Conservation (phyloP, 2,329 filamentous ascomycete species). For the Xylariomycetidae sp. region DNA sequence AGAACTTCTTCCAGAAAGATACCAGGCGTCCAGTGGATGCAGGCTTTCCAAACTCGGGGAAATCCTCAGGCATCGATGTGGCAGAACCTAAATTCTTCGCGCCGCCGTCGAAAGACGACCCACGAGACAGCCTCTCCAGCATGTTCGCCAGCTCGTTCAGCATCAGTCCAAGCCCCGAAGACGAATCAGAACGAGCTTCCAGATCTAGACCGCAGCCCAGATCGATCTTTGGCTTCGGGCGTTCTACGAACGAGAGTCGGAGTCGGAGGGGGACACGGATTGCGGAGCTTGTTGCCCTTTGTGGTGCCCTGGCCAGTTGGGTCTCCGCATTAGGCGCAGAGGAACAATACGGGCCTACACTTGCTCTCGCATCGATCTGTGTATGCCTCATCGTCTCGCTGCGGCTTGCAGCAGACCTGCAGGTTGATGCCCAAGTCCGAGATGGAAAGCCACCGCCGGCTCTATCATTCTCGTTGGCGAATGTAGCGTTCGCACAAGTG, state of each 20-base stretch:
- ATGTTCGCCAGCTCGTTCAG: conserved; percentile 30
- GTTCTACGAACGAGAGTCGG: conserved; percentile 5
- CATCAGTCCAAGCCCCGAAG: conserved; percentile 26
- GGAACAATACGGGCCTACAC: conserved; percentile 22
- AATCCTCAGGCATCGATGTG: conserved; percentile 16
- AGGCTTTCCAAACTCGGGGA: conserved; percentile 9
- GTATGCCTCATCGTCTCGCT: conserved; percentile 25
- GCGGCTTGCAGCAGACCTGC: conserved; percentile 25
- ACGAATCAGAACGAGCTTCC: conserved; percentile 8
- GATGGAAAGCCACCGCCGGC: conserved; percentile 16
- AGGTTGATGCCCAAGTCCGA: conserved; percentile 20
- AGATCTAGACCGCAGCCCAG: conserved; percentile 1
- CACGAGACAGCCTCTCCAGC: conserved; percentile 25
- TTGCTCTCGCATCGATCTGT: conserved; percentile 23
- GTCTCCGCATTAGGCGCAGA: conserved; percentile 18
- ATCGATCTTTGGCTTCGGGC: conserved; percentile 2
- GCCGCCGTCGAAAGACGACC: conserved; percentile 25
- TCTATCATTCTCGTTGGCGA: conserved; percentile 21
- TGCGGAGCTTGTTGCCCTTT: conserved; percentile 20
- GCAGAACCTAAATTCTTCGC: conserved; percentile 26
- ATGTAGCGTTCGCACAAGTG: conserved; percentile 21
- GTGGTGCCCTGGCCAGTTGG: conserved; percentile 22
- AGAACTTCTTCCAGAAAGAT: conserved; percentile 43
- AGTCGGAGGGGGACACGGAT: conserved; percentile 18
- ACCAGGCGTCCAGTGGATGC: conserved; percentile 19